A percentile compares a stretch with the other conserved stretches of the same genome.
These are phyloP conservation scores for Hymenoscyphus repandus DNA, from an alignment of 2,329 filamentous ascomycete species.

Conservation along the genomic window DNA sequence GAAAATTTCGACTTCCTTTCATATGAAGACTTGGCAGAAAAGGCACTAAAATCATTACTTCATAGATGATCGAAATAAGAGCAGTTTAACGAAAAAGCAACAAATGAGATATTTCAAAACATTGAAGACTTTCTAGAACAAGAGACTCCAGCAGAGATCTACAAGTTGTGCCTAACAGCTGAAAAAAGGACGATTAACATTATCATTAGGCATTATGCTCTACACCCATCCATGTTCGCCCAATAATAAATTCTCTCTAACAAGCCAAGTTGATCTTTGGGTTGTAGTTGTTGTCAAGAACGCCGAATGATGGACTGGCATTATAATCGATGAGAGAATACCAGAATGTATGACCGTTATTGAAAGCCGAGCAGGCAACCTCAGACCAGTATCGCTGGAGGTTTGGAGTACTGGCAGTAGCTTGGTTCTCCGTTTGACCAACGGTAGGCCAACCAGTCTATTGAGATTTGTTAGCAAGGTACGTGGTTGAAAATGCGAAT, in stretches of 20 bases:
- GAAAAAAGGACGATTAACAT: too few species aligned
- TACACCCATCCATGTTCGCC: too few species aligned
- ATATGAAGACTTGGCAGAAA: too few species aligned
- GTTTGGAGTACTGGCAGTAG: conserved; percentile 50
- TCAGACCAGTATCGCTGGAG: conserved; percentile 59
- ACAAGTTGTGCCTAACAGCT: too few species aligned
- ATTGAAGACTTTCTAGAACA: too few species aligned
- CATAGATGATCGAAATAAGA: neutral
- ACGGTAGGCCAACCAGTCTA: conserved; percentile 51
- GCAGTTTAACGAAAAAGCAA: neutral
- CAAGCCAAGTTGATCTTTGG: conserved; percentile 25
- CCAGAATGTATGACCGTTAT: conserved; percentile 53
- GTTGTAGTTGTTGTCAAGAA: conserved; percentile 31
- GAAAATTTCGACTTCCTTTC: too few species aligned
- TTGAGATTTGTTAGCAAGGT: neutral
- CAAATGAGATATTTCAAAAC: too few species aligned
- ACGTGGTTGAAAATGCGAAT: neutral
- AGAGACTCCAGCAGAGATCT: too few species aligned
- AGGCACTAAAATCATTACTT: too few species aligned
- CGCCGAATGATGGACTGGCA: conserved; percentile 35
- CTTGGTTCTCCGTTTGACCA: conserved; percentile 49
- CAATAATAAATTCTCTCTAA: conserved; percentile 2
- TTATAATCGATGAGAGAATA: conserved; percentile 54
- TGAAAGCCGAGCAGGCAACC: conserved; percentile 53
- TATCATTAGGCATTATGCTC: too few species aligned